Evolutionary conservation across 768 basidiomycete genomes (phyloP).

Genomic region (Lenzites betulinus): DNA sequence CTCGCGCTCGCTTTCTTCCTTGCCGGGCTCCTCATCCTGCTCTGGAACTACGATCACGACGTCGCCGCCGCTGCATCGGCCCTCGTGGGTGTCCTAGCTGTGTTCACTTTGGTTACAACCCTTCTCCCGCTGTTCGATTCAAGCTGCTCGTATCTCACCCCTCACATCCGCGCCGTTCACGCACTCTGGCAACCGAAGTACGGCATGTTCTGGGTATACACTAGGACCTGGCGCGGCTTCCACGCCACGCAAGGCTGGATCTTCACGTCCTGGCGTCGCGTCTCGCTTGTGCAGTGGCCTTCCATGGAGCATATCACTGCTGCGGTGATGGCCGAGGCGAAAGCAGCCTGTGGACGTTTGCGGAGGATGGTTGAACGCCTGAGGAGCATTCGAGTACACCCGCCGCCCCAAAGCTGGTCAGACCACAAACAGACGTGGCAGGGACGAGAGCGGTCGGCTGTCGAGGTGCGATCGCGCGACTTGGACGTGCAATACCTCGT

Average conservation of each 20-base stretch:
- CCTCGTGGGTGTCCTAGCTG: neutral
- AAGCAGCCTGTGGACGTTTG: no score
- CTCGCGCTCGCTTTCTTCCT: conserved; percentile 22
- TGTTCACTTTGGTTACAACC: neutral
- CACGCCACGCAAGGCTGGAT: no score
- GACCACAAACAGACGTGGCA: neutral
- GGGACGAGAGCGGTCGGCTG: neutral
- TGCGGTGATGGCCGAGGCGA: no score
- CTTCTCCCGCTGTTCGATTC: neutral
- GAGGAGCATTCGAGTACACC: neutral
- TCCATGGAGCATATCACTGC: no score
- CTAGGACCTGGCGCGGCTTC: no score
- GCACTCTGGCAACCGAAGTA: no score
- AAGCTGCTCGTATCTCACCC: neutral
- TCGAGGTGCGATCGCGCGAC: neutral
- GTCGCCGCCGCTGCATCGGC: conserved; percentile 7
- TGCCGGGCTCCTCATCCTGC: conserved; percentile 18
- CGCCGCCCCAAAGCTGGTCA: neutral
- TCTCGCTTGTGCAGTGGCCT: no score
- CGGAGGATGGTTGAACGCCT: no score
- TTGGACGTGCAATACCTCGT: neutral
- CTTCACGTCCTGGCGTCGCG: no score
- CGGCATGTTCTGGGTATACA: no score
- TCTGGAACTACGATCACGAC: conserved; percentile 12
- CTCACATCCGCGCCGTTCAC: no score